Conservation (phyloP, 208 protist species). For the Chromosphaera perkinsii region DNA sequence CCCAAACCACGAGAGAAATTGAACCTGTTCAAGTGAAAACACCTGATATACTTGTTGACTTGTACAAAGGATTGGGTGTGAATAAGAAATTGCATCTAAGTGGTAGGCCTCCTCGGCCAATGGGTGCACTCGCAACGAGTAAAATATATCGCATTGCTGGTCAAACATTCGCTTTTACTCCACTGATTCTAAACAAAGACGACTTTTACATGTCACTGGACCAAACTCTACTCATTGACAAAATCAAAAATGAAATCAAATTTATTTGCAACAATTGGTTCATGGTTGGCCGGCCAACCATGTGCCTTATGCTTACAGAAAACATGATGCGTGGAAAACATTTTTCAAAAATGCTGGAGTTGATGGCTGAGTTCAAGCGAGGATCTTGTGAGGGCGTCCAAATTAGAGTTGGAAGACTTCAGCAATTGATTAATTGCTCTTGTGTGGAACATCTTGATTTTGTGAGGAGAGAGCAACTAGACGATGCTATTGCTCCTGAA, state of each 20-base stretch:
- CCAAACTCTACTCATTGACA: conserved; percentile 33
- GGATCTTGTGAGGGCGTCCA: conserved; percentile 23
- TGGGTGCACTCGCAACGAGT: conserved; percentile 29
- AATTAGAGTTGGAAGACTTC: conserved; percentile 10
- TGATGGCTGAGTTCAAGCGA: conserved; percentile 12
- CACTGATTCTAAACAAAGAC: conserved; percentile 31
- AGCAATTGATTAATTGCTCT: conserved; percentile 15
- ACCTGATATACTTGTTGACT: conserved; percentile 18
- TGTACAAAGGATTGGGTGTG: conserved; percentile 26
- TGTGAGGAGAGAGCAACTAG: no score
- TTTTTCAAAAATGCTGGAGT: conserved; percentile 10
- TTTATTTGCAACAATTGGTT: conserved; percentile 15
- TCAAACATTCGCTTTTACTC: conserved; percentile 37
- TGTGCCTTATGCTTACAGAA: conserved; percentile 21
- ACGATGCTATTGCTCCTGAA: no score
- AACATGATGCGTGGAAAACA: conserved; percentile 4
- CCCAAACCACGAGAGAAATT: conserved; percentile 29
- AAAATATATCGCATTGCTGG: conserved; percentile 21
- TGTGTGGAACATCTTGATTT: conserved; percentile 29
- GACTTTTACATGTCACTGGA: conserved; percentile 41
- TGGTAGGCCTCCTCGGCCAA: conserved; percentile 25
- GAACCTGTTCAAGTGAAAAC: conserved; percentile 32
- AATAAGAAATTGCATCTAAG: conserved; percentile 30
- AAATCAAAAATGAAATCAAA: conserved; percentile 23
- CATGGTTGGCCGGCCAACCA: conserved; percentile 15